phyloP scores from a whole-genome alignment of 352 stramenopile species.

The Phytophthora palmivora region DNA sequence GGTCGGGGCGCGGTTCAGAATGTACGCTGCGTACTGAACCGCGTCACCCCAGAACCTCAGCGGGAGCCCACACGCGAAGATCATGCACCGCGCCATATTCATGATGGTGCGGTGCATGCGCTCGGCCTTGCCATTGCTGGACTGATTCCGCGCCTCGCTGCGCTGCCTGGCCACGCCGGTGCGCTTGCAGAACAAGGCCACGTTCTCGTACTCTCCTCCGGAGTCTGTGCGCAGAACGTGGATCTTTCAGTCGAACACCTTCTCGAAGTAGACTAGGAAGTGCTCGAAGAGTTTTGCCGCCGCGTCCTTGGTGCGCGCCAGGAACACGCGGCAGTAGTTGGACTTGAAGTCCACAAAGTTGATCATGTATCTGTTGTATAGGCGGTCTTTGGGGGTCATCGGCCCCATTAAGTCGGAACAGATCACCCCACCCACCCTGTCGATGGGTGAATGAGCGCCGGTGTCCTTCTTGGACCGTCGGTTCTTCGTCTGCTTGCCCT shows the following conservation, averaged over 20 bases:
- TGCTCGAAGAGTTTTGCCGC: constrained; percentile 10
- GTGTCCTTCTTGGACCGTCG: neutral
- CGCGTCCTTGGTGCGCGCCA: constrained; percentile 17
- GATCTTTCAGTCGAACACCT: neutral
- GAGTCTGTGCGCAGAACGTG: constrained; percentile 20
- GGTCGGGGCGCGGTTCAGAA: constrained; percentile 4
- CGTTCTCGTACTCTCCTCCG: constrained; percentile 32
- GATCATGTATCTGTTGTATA: constrained; percentile 17
- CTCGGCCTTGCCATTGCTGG: constrained; percentile 41
- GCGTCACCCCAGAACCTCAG: constrained; percentile 36
- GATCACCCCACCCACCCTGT: constrained; percentile 6
- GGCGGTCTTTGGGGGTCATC: neutral
- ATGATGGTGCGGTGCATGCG: constrained; percentile 14
- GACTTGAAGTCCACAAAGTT: constrained; percentile 21
- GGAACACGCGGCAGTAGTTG: constrained; percentile 22
- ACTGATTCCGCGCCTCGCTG: constrained; percentile 30
- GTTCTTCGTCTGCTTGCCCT: constrained; percentile 1
- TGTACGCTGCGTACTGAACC: constrained; percentile 31
- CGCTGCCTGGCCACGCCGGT: constrained; percentile 25
- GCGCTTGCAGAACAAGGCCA: constrained; percentile 36
- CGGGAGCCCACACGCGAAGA: constrained; percentile 35
- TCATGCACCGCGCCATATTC: constrained; percentile 38
- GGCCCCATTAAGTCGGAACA: constrained; percentile 1
- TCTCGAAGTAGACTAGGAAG: constrained; percentile 18
- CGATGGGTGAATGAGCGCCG: neutral